A percentile compares a stretch with the other conserved stretches of the same genome.
phyloP scores from a whole-genome alignment of 345 rosid genomes.

The Melaleuca quinquenervia region DNA sequence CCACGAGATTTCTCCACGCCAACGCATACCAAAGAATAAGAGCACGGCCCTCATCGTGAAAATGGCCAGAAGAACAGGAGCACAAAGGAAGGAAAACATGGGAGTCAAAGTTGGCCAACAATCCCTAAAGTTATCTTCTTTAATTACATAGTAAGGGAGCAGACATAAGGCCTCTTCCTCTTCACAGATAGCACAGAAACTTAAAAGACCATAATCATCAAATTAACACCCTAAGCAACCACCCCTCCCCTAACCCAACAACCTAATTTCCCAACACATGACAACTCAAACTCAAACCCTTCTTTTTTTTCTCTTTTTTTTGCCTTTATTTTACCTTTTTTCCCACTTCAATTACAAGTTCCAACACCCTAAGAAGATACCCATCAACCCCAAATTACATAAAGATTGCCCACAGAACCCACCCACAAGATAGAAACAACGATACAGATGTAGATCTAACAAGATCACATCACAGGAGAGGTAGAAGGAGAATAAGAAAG shows the following conservation, averaged over 20 bases:
- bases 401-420: not conserved
- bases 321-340: not conserved
- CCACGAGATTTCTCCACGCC: not conserved
- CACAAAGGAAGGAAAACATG: not conserved
- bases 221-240: not conserved
- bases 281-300: not conserved
- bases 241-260: not conserved
- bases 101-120: not conserved
- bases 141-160: not conserved
- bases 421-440: not conserved
- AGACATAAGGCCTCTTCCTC: not conserved
- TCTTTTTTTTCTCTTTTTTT: not conserved
- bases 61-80: not conserved
- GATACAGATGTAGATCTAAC: not conserved
- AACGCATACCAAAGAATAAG: not conserved
- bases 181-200: not conserved
- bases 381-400: not conserved
- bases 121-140: not conserved
- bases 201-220: not conserved
- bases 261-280: not conserved
- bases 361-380: not conserved
- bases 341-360: not conserved
- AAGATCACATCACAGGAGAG: not conserved
- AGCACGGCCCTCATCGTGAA: not conserved
- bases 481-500: not conserved